Percentiles rank a stretch among this genome's conserved stretches.
Evolutionary conservation across 1,284 basidiomycete species (phyloP).

Genomic region (Neonothopanus nambi): DNA sequence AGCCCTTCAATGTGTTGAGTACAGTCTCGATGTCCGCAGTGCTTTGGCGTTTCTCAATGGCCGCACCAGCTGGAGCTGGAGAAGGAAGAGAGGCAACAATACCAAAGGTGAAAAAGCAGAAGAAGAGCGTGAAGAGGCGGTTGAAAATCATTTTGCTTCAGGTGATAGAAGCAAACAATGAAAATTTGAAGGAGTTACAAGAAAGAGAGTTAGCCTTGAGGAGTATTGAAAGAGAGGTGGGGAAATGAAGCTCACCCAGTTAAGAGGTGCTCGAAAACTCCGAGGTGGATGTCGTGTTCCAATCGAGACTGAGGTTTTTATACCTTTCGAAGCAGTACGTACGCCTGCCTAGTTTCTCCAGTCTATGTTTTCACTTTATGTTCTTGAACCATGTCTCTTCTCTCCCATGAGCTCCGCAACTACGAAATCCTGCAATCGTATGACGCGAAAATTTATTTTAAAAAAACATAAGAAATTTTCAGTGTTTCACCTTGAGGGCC

Average conservation of each 20-base stretch:
- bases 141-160: slow-evolving; percentile 8
- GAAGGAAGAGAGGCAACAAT: slow-evolving; percentile 13
- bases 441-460: too few species aligned
- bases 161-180: not conserved
- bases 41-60: slow-evolving; percentile 11
- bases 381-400: not conserved
- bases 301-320: not conserved
- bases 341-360: not conserved
- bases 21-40: slow-evolving; percentile 14
- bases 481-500: too few species aligned
- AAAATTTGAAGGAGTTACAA: too few species aligned
- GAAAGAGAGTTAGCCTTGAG: not conserved
- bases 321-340: not conserved
- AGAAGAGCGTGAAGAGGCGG: slow-evolving; percentile 6
- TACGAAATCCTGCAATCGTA: too few species aligned
- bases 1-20: slow-evolving; percentile 13
- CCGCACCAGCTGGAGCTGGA: not conserved
- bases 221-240: too few species aligned
- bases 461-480: too few species aligned
- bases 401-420: slow-evolving; percentile 7
- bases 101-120: slow-evolving; percentile 13
- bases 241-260: too few species aligned
- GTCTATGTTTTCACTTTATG: not conserved
- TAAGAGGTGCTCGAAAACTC: not conserved
- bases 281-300: not conserved